A percentile compares a stretch with the other conserved stretches of the same genome.
Evolutionary conservation across 2,329 filamentous ascomycete species (phyloP).

Genomic region (Trichoderma breve): DNA sequence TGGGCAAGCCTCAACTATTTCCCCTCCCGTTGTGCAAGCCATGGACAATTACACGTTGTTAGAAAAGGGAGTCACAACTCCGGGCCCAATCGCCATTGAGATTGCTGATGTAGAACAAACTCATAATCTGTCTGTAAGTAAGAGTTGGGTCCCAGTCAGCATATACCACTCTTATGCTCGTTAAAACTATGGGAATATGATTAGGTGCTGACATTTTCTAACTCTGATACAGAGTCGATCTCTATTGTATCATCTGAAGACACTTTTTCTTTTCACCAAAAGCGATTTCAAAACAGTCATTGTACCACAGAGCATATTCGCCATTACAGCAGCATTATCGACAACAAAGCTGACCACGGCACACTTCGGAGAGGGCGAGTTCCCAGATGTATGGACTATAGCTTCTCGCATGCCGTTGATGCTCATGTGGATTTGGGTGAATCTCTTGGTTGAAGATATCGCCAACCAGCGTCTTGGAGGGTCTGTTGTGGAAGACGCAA

Average conservation of each 20-base stretch:
- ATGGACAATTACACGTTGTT: neutral
- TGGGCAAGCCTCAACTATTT: neutral
- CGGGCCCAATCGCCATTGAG: neutral
- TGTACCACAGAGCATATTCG: slow-evolving; percentile 32
- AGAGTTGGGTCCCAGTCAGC: neutral
- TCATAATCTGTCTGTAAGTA: neutral
- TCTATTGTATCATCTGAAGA: slow-evolving; percentile 23
- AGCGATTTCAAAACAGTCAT: slow-evolving; percentile 36
- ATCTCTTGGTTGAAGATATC: slow-evolving; percentile 30
- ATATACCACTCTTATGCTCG: neutral
- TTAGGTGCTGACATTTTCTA: neutral
- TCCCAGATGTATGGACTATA: neutral
- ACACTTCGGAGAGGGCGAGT: neutral
- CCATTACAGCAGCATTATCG: slow-evolving; percentile 18
- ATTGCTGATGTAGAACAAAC: neutral
- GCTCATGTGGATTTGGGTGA: slow-evolving; percentile 30
- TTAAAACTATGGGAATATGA: neutral
- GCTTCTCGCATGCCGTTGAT: slow-evolving; percentile 21
- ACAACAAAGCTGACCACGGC: slow-evolving; percentile 8
- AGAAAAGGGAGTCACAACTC: neutral
- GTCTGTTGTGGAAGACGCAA: slow-evolving; percentile 28
- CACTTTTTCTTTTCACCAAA: slow-evolving; percentile 32
- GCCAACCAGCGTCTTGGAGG: slow-evolving; percentile 29
- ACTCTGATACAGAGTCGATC: neutral
- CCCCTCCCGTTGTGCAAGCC: neutral